Evolutionary conservation across 1,139 yeast genomes (phyloP).

Genomic region (Hyphopichia fennica): DNA sequence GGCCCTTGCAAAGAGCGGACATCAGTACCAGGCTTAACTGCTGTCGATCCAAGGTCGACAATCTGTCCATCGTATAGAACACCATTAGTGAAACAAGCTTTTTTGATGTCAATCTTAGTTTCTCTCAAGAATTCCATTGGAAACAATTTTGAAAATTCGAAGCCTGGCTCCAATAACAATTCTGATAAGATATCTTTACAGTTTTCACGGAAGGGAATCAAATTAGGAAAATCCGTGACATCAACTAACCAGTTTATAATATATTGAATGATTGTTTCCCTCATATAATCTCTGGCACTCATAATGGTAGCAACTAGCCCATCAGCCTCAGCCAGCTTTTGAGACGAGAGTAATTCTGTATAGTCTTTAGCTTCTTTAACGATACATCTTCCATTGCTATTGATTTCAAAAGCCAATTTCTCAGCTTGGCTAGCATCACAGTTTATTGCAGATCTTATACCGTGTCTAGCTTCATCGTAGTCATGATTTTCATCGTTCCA

Average conservation of each 20-base stretch:
- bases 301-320: slow-evolving; percentile 60
- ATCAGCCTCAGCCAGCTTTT: slow-evolving; percentile 39
- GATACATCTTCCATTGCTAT: slow-evolving; percentile 30
- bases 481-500: slow-evolving; percentile 80
- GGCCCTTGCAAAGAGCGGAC: slow-evolving; percentile 14
- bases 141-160: slow-evolving; percentile 23
- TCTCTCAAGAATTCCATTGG: slow-evolving; percentile 19
- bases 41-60: slow-evolving; percentile 21
- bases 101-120: slow-evolving; percentile 14
- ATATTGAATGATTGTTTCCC: slow-evolving; percentile 45
- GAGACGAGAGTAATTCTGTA: slow-evolving; percentile 20
- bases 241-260: slow-evolving; percentile 53
- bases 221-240: slow-evolving; percentile 31
- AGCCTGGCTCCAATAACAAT: slow-evolving; percentile 29
- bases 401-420: slow-evolving; percentile 35
- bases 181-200: slow-evolving; percentile 24
- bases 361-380: slow-evolving; percentile 20
- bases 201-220: slow-evolving; percentile 23
- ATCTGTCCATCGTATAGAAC: slow-evolving; percentile 27
- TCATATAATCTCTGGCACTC: slow-evolving; percentile 46
- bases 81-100: slow-evolving; percentile 32
- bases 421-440: slow-evolving; percentile 25
- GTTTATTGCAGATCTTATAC: slow-evolving; percentile 38
- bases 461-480: slow-evolving; percentile 45
- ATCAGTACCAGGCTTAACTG: slow-evolving; percentile 12